These are phyloP conservation scores for Castanopsis chinensis DNA, from an alignment of 306 rosid genomes.

Conservation along the genomic window DNA sequence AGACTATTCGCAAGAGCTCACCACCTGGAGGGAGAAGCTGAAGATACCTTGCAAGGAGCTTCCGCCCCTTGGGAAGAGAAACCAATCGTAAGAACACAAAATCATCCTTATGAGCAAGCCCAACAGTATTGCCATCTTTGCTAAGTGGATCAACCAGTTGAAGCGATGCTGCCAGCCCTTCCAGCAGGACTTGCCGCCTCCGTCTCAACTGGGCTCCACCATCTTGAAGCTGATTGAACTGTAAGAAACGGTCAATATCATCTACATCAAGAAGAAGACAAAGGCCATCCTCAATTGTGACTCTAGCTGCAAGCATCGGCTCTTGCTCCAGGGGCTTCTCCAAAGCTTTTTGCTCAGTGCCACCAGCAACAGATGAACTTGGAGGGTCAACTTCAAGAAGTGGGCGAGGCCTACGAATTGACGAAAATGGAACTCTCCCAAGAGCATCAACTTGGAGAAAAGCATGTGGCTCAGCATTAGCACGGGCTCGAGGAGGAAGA, in stretches of 20 bases:
- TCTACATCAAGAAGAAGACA: slow-evolving; percentile 95
- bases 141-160: slow-evolving; percentile 92
- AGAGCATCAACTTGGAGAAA: slow-evolving; percentile 99
- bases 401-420: slow-evolving; percentile 99
- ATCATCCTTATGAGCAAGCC: slow-evolving; percentile 81
- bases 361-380: slow-evolving; percentile 48
- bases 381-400: slow-evolving; percentile 95
- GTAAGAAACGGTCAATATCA: slow-evolving; percentile 92
- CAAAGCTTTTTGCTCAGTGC: slow-evolving; percentile 60
- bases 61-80: slow-evolving; percentile 88
- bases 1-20: slow-evolving; percentile 78
- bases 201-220: slow-evolving; percentile 62
- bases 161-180: slow-evolving; percentile 79
- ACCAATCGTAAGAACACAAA: slow-evolving; percentile 74
- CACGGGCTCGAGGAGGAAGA: slow-evolving; percentile 72
- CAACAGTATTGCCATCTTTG: slow-evolving; percentile 57
- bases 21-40: slow-evolving; percentile 65
- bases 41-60: slow-evolving; percentile 74
- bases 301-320: slow-evolving; percentile 96
- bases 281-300: slow-evolving; percentile 83
- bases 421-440: slow-evolving; percentile 98
- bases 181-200: slow-evolving; percentile 68
- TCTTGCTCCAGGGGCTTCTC: slow-evolving; percentile 98
- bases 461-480: slow-evolving; percentile 88
- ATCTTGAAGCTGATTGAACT: slow-evolving; percentile 83